Conservation (phyloP, 75 land plant genomes). For the Gnetum montanum region DNA sequence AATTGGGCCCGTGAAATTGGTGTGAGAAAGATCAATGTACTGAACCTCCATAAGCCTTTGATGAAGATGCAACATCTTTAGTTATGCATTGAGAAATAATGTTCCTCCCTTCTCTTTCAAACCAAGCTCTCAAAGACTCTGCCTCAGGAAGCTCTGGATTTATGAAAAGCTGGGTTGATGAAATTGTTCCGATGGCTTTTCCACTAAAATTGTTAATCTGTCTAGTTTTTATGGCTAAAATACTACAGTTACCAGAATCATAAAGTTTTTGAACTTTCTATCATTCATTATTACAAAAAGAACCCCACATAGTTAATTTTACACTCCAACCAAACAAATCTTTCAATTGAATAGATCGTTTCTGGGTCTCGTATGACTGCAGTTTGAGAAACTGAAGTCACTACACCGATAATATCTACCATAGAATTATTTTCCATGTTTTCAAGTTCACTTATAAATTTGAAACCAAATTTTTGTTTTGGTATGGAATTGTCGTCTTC, state of each 20-base stretch:
- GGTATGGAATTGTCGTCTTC: slow-evolving; percentile 81
- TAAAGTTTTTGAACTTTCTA: slow-evolving; percentile 60
- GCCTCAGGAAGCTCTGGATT: slow-evolving; percentile 82
- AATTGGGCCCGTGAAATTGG: no score
- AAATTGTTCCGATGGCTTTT: slow-evolving; percentile 77
- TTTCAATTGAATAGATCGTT: slow-evolving; percentile 65
- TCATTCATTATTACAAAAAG: slow-evolving; percentile 71
- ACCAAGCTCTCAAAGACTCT: slow-evolving; percentile 54
- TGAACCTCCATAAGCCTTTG: no score
- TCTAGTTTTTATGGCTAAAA: slow-evolving; percentile 78
- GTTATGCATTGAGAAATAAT: slow-evolving; percentile 52
- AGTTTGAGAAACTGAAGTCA: slow-evolving; percentile 48
- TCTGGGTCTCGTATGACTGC: slow-evolving; percentile 68
- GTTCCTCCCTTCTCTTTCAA: slow-evolving; percentile 55
- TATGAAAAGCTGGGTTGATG: slow-evolving; percentile 53
- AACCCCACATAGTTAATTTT: slow-evolving; percentile 88
- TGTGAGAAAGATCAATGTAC: no score
- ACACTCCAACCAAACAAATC: slow-evolving; percentile 88
- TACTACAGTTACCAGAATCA: slow-evolving; percentile 75
- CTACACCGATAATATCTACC: slow-evolving; percentile 81
- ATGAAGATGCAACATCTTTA: slow-evolving; percentile 38
- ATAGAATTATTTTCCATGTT: slow-evolving; percentile 54
- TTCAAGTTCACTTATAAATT: slow-evolving; percentile 73
- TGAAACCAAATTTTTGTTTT: slow-evolving; percentile 60
- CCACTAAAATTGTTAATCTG: slow-evolving; percentile 85